A percentile compares a stretch with the other conserved stretches of the same genome.
Conservation (phyloP, 768 basidiomycete genomes). For the Pisolithus orientalis region DNA sequence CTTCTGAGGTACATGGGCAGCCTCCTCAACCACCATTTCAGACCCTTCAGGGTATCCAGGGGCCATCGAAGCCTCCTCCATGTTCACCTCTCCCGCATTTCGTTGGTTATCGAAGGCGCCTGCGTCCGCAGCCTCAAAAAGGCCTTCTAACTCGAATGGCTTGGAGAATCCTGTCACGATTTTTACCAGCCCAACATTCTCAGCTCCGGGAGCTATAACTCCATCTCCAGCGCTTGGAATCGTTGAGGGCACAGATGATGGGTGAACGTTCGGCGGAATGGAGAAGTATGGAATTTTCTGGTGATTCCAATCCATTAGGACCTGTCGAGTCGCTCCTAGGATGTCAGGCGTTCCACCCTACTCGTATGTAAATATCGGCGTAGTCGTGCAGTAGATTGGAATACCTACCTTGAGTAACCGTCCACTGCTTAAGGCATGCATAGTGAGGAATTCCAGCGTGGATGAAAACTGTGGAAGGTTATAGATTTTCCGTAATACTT, state of each 20-base stretch:
- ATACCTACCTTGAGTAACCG: conserved; percentile 68
- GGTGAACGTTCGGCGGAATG: conserved; percentile 69
- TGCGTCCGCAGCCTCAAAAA: conserved; percentile 77
- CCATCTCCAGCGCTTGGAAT: conserved; percentile 30
- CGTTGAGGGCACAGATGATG: conserved; percentile 60
- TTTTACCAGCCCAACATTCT: conserved; percentile 74
- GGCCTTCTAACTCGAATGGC: conserved; percentile 74
- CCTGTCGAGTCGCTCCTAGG: conserved; percentile 70
- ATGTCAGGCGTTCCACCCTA: conserved; percentile 91
- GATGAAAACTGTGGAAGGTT: conserved; percentile 69
- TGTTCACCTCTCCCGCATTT: conserved; percentile 33
- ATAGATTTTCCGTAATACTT: conserved; percentile 80
- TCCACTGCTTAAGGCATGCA: conserved; percentile 79
- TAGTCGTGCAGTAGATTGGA: neutral
- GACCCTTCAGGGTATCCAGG: conserved; percentile 23
- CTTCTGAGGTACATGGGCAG: conserved; percentile 26
- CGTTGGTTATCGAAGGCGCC: conserved; percentile 60
- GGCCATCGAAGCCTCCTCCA: conserved; percentile 33
- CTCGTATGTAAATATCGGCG: neutral
- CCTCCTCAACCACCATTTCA: conserved; percentile 36
- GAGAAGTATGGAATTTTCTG: conserved; percentile 93
- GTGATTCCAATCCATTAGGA: conserved; percentile 91
- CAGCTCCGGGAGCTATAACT: conserved; percentile 63
- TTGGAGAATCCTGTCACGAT: conserved; percentile 66
- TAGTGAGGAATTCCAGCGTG: conserved; percentile 81